Percentiles rank a stretch among this genome's conserved stretches.
phyloP scores from a whole-genome alignment of 768 basidiomycete species.

The Lyophyllum semitale region DNA sequence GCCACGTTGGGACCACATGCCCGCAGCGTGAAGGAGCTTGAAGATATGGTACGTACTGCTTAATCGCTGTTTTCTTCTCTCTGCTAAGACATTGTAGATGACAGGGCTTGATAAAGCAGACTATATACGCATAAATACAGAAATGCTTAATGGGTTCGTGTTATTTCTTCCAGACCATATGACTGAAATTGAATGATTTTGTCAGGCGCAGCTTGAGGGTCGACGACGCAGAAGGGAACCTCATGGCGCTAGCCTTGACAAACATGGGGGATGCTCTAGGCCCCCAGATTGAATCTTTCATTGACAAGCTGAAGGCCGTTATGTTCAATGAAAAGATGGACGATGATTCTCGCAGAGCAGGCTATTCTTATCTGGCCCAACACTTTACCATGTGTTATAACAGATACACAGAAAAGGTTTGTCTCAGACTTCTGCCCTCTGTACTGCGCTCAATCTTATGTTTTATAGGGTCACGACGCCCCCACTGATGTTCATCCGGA shows the following conservation, averaged over 20 bases:
- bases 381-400: neutral
- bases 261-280: neutral
- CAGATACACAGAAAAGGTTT: neutral
- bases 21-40: neutral
- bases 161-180: neutral
- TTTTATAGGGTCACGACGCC: neutral
- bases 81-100: neutral
- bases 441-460: neutral
- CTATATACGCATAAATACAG: neutral
- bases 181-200: neutral
- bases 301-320: neutral
- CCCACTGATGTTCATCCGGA: neutral
- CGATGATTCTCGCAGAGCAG: neutral
- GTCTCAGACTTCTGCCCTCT: neutral
- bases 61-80: neutral
- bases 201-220: no score
- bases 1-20: neutral
- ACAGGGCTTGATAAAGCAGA: no score
- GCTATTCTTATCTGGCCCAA: neutral
- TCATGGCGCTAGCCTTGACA: neutral
- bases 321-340: neutral
- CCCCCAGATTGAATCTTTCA: neutral
- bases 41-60: neutral
- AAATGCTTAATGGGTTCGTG: neutral
- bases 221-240: no score